Conservation (phyloP, 306 rosid genomes). For the Vigna trinervia region DNA sequence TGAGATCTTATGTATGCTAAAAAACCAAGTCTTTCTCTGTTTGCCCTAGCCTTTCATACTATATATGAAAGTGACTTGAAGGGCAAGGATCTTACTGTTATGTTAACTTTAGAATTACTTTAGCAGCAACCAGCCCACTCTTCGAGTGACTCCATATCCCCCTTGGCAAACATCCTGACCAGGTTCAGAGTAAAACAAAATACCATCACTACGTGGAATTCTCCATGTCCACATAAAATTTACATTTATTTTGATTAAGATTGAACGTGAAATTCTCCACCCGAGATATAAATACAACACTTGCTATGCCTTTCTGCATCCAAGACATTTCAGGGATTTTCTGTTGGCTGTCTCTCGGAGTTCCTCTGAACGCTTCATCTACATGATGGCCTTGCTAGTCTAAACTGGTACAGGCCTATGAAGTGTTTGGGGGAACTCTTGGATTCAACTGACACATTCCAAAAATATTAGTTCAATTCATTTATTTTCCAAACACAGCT, state of each 20-base stretch:
- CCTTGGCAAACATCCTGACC: slow-evolving; percentile 28
- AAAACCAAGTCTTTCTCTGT: background rate
- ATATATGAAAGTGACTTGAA: background rate
- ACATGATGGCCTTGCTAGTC: background rate
- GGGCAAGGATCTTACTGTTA: background rate
- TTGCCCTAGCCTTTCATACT: background rate
- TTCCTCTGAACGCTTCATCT: slow-evolving; percentile 55
- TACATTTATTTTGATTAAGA: background rate
- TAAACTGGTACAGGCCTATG: slow-evolving; percentile 5
- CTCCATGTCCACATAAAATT: slow-evolving; percentile 1
- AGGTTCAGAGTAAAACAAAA: slow-evolving; percentile 11
- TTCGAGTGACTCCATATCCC: background rate
- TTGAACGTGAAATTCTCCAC: background rate
- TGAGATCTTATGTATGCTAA: too few relatives aligned
- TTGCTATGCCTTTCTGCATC: background rate
- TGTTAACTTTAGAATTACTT: background rate
- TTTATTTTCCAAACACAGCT: background rate
- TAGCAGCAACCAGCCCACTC: background rate
- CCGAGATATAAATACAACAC: slow-evolving; percentile 12
- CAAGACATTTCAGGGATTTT: background rate
- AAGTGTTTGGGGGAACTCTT: slow-evolving; percentile 60
- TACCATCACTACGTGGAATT: background rate
- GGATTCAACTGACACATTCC: slow-evolving; percentile 40
- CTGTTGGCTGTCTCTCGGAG: slow-evolving; percentile 50
- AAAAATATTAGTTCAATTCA: background rate